A percentile compares a stretch with the other conserved stretches of the same genome.
Conservation (phyloP, 2,329 filamentous ascomycete genomes). For the Coniochaeta sp. region DNA sequence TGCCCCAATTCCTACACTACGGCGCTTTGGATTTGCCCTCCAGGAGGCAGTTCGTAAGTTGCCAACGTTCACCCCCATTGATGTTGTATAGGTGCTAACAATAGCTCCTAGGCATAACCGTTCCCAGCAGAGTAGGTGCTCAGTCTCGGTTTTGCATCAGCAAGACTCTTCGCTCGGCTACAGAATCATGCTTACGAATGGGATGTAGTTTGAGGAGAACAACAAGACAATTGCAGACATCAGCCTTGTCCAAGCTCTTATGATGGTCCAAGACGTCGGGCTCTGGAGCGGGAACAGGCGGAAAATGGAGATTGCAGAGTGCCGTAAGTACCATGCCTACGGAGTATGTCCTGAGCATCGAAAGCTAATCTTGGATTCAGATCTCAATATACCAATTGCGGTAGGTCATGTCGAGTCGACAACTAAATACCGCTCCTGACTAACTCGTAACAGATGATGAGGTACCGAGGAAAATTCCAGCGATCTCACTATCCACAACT, state of each 20-base stretch:
- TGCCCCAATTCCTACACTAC: constrained; percentile 49
- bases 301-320: constrained; percentile 51
- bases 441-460: constrained; percentile 38
- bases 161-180: background rate
- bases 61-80: too few relatives aligned
- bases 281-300: constrained; percentile 48
- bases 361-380: constrained; percentile 8
- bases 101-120: constrained; percentile 18
- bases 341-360: background rate
- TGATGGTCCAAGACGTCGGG: constrained; percentile 41
- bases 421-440: constrained; percentile 11
- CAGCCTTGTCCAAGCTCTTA: constrained; percentile 39
- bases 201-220: constrained; percentile 39
- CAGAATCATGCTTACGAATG: background rate
- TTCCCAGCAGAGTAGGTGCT: constrained; percentile 23
- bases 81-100: too few relatives aligned
- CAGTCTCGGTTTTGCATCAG: constrained; percentile 5
- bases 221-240: constrained; percentile 38
- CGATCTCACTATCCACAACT: constrained; percentile 46
- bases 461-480: constrained; percentile 52
- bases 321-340: constrained; percentile 27
- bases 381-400: constrained; percentile 19
- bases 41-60: constrained; percentile 44
- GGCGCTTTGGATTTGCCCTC: constrained; percentile 53
- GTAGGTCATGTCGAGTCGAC: constrained; percentile 5